Base-by-base conservation (phyloP, 108 stramenopile genomes). In the Skeletonema menzelii region DNA sequence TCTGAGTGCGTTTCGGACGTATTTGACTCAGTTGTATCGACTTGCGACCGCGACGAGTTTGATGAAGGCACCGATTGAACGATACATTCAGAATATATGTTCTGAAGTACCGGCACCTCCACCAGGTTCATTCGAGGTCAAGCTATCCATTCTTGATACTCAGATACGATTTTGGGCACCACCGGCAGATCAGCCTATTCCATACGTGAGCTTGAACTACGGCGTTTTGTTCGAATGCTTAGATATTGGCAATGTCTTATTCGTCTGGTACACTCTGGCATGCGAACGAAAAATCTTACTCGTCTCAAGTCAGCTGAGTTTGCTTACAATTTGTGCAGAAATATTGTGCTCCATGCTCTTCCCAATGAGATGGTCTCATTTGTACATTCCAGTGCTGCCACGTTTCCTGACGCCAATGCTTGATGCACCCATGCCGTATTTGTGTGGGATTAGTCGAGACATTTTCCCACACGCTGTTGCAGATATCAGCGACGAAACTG, bases 21-120 rank as follows among this genome's bases (percentile, higher is more conserved):
- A 94, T 68, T 72, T 98, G 46, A 89, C 94, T 15, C 95, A 97
- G 72, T 72, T 98, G 14, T 99, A 98, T 82, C 87, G 96, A 57
- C 72, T 99, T 69, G 95, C 93, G 10, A 90, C 97, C 0, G 84
- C 89, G 27, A 91, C 97, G 10, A 74, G 85, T 68, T 70, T 92
- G 38, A 93, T 97, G 91, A 85, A 76, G 46, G 85, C 91, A 26
- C 98, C 99, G 12, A 83, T 99, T 44, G 99, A 99, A 75, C 85
- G 97, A 27, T 97, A 97, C 65, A 86, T 99, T 75, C 77, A 86
- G 70, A 99, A 98, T 73, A 91, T 99, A 44, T 93, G 97, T 69
- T 68, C 77, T 40, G 98, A 99, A 76, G 95, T 97, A 56, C 97
- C 99, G 28, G 94, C 98, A 46, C 99, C 99, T 14, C 99, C 99